Percentiles rank a stretch among this genome's conserved stretches.
phyloP scores from a whole-genome alignment of 164 flowering plant genomes.

The Akebia trifoliata region DNA sequence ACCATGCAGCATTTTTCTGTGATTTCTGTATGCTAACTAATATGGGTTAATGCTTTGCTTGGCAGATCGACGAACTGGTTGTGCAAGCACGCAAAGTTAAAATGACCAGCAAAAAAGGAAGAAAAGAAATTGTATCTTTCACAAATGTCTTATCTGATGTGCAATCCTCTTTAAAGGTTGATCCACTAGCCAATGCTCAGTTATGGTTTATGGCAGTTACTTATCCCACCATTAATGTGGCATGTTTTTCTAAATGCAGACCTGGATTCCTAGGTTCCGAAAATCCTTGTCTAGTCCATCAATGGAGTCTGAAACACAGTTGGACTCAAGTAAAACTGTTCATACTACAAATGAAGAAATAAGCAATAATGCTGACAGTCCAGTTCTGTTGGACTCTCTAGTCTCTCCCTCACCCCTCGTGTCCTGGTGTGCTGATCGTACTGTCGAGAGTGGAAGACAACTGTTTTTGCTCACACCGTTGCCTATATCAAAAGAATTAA shows the following conservation, averaged over 20 bases:
- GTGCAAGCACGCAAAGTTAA: constrained; percentile 52
- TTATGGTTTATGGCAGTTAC: not conserved
- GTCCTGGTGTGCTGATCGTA: constrained; percentile 74
- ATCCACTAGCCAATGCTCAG: not conserved
- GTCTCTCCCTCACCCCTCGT: constrained; percentile 96
- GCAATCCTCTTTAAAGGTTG: constrained; percentile 67
- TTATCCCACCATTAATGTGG: constrained; percentile 6
- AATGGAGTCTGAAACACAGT: constrained; percentile 23
- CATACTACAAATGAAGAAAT: constrained; percentile 21
- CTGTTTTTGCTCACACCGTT: constrained; percentile 84
- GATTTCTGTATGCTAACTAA: not conserved
- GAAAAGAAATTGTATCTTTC: constrained; percentile 66
- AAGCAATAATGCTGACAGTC: constrained; percentile 25
- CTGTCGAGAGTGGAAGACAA: constrained; percentile 60
- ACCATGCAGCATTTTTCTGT: not conserved
- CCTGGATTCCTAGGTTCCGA: constrained; percentile 69
- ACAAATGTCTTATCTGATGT: constrained; percentile 51
- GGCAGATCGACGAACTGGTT: constrained; percentile 85
- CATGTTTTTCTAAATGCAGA: constrained; percentile 33
- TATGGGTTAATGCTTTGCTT: constrained; percentile 2
- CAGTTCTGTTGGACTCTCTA: constrained; percentile 32
- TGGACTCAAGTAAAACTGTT: constrained; percentile 15
- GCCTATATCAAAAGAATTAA: constrained; percentile 43
- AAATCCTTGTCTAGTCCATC: constrained; percentile 33
- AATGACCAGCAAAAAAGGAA: constrained; percentile 30